Evolutionary conservation across 148 eudicot species (phyloP).

Genomic region (Talinum fruticosum): DNA sequence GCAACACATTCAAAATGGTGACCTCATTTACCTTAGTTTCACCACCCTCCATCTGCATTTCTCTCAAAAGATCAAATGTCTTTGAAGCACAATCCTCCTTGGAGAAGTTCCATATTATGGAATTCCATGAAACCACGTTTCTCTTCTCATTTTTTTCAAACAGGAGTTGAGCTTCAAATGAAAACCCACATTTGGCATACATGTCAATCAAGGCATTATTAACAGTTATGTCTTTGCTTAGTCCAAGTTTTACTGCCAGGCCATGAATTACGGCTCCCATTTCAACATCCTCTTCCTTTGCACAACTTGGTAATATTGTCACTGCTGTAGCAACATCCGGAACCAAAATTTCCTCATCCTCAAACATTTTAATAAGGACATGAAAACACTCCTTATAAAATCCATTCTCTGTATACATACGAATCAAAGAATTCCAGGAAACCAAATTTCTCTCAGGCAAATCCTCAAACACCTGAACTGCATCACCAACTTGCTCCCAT

Average conservation of each 20-base stretch:
- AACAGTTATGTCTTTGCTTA: constrained; percentile 40
- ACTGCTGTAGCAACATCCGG: constrained; percentile 60
- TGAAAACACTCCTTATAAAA: constrained; percentile 28
- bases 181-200: constrained; percentile 58
- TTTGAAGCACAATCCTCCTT: constrained; percentile 29
- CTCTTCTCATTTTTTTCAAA: constrained; percentile 40
- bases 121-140: constrained; percentile 66
- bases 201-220: constrained; percentile 60
- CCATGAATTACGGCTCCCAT: constrained; percentile 50
- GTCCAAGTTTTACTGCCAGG: constrained; percentile 48
- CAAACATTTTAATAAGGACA: constrained; percentile 37
- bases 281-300: constrained; percentile 33
- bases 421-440: constrained; percentile 64
- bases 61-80: constrained; percentile 38
- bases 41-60: constrained; percentile 34
- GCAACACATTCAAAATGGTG: constrained; percentile 51
- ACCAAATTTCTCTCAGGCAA: constrained; percentile 56
- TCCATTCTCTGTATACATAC: constrained; percentile 43
- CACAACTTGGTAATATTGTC: constrained; percentile 53
- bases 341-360: constrained; percentile 24
- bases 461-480: constrained; percentile 41
- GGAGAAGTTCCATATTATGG: constrained; percentile 49
- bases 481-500: constrained; percentile 39
- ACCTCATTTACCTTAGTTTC: constrained; percentile 38
- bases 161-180: constrained; percentile 35